Base-by-base conservation (phyloP, 2,329 filamentous ascomycete species). In the Verticillium longisporum region DNA sequence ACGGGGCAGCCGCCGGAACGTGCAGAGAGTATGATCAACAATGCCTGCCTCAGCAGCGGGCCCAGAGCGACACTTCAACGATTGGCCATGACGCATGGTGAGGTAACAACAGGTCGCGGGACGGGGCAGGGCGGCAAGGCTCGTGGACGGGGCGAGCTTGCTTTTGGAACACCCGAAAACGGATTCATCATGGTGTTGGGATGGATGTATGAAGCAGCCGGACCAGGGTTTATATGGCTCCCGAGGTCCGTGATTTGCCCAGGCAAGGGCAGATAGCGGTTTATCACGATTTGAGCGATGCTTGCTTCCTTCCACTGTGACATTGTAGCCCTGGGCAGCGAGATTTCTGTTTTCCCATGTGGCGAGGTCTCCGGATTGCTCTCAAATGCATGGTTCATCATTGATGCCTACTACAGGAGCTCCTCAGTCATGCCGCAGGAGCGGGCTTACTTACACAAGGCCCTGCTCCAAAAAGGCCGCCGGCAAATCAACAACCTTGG, bases 401-500 rank as follows among this genome's bases (percentile, higher is more conserved):
- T 26, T 3, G 3, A 3, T 26, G 26, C 26, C 26, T 26, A 26
- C 26, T 26, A 26, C 26, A 26, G 45, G 9, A 50, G n/a, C n/a
- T 50, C 18, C 1, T 18, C 38, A 15, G 6, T 26, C 45, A 21
- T 9, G 6, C 7, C 45, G n/a, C 45, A 15, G n/a, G 18, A 13
- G 18, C 18, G 6, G 9, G 45, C 10, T 21, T 21, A 21, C 18
- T 56, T 15, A 61, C 7, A 61, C 62, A 0, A 61, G 67, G 1
- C 68, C 69, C 2, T 66, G 60, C 50, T 68, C 66, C 21, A 73
- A 58, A 32, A 70, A 71, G 38, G 61, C 66, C 21, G 67, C 66
- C 10, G 72, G 70, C 6, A 71, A 64, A 11, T 70, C 65, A 33
- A 72, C 64, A 41, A 68, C 60, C 45, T 68, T 72, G 50, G 68